These are phyloP conservation scores for Elaeis guineensis DNA, from an alignment of 176 grass and related monocot species.

Conservation along the genomic window DNA sequence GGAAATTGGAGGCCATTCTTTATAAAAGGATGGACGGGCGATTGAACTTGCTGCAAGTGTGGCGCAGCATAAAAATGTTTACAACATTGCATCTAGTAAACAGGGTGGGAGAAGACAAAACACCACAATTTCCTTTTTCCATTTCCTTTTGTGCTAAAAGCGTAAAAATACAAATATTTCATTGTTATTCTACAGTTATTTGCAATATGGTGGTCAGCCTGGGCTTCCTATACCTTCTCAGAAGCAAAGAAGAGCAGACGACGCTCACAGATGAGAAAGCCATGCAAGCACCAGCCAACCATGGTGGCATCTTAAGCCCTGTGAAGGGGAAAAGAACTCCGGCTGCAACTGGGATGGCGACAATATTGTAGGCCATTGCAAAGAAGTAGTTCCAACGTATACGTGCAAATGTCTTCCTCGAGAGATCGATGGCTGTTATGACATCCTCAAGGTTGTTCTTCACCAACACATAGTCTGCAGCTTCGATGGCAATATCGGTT, in stretches of 20 bases:
- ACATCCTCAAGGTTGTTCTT: slow-evolving; percentile 90
- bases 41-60: too few relatives aligned
- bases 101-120: too few relatives aligned
- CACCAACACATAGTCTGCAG: slow-evolving; percentile 76
- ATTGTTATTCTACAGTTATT: slow-evolving; percentile 74
- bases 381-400: slow-evolving; percentile 89
- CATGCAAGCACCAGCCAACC: slow-evolving; percentile 92
- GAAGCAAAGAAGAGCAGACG: slow-evolving; percentile 74
- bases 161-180: too few relatives aligned
- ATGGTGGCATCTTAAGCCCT: slow-evolving; percentile 56
- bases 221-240: slow-evolving; percentile 89
- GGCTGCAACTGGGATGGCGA: slow-evolving; percentile 57
- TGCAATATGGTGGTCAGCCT: slow-evolving; percentile 84
- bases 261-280: slow-evolving; percentile 86
- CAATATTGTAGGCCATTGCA: slow-evolving; percentile 56
- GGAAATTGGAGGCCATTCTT: too few relatives aligned
- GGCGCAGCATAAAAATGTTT: too few relatives aligned
- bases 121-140: too few relatives aligned
- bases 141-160: too few relatives aligned
- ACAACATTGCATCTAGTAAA: too few relatives aligned
- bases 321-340: slow-evolving; percentile 59
- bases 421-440: slow-evolving; percentile 87
- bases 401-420: slow-evolving; percentile 63
- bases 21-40: too few relatives aligned
- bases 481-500: slow-evolving; percentile 75